Base-by-base conservation (phyloP, 2,329 filamentous ascomycete species). In the Aspergillus ochraceoroseus region DNA sequence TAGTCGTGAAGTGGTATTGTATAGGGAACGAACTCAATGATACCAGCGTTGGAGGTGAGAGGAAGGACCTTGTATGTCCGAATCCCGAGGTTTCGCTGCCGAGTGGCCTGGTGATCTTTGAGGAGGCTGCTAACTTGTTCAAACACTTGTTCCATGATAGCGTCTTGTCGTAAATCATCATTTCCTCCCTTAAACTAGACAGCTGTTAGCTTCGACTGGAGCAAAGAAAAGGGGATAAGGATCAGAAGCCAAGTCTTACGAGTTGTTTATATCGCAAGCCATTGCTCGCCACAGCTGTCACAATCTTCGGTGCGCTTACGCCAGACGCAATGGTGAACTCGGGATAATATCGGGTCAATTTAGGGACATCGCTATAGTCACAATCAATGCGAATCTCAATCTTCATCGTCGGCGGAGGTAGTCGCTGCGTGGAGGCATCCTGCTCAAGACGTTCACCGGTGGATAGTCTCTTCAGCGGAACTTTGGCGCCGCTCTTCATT, bases 81-180 rank as follows among this genome's bases (percentile, higher is more conserved):
- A 57, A 99, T 94, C 6, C 84, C 86, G 7, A 99, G 73, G 49
- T 86, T 86, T 4, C 92, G 83, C 58, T 95, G 88, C 26, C 88
- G 83, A 2, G 92, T 95, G 8, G 82, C 77, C 40, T 87, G 82
- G 62, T 96, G 88, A 33, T 86, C 82, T 60, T 86, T 85, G 17
- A 99, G 72, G 14, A 98, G 77, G 36, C 86, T 85, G 43, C 88
- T 96, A 14, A 95, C 92, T 65, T 94, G 88, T 43, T 89, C 87
- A 62, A 98, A 99, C 1, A 98, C 92, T 66, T 99, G 92, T 65
- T 98, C 94, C 94, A 99, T 99, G 71, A 82, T 98, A 30, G 90
- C 87, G 58, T 99, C 92, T 68, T 98, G 92, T 6, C 94, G 85
- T 8, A 99, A 76, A 60, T 98, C 90, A 62, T 98, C 92, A 58